These are phyloP conservation scores for Fonsecaea pedrosoi DNA, from an alignment of 2,329 filamentous ascomycete genomes.

Conservation along the genomic window DNA sequence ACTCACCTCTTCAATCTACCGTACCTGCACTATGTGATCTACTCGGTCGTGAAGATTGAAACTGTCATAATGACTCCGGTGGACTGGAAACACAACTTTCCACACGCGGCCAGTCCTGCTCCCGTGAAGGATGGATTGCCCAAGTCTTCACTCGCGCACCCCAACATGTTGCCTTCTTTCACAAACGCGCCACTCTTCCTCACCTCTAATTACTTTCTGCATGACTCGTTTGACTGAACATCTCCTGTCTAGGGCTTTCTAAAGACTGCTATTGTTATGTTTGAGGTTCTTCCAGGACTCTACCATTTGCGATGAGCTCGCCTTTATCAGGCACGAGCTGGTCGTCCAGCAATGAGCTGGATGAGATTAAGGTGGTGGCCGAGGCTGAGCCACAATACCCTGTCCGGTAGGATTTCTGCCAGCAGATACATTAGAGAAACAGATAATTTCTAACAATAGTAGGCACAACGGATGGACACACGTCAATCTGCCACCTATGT, in stretches of 20 bases:
- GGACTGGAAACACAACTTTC: not conserved
- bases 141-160: not conserved
- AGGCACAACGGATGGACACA: constrained; percentile 25
- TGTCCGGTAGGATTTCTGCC: constrained; percentile 9
- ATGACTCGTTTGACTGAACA: not conserved
- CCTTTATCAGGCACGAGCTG: constrained; percentile 12
- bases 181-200: not conserved
- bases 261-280: not conserved
- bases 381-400: not conserved
- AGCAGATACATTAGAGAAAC: not conserved
- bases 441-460: constrained; percentile 9
- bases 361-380: not conserved
- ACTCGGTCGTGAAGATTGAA: not conserved
- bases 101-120: not conserved
- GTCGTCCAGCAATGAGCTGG: constrained; percentile 4
- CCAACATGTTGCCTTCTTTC: not conserved
- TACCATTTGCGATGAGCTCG: constrained; percentile 7
- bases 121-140: not conserved
- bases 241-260: not conserved
- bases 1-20: not conserved
- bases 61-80: not conserved
- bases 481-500: constrained; percentile 10
- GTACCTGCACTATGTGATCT: not conserved
- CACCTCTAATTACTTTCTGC: not conserved
- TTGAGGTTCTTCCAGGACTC: not conserved